Evolutionary conservation across 1,284 basidiomycete species (phyloP), one percentile per base, ranked within the genome.

Genomic region (Papiliotrema nemorosa): DNA sequence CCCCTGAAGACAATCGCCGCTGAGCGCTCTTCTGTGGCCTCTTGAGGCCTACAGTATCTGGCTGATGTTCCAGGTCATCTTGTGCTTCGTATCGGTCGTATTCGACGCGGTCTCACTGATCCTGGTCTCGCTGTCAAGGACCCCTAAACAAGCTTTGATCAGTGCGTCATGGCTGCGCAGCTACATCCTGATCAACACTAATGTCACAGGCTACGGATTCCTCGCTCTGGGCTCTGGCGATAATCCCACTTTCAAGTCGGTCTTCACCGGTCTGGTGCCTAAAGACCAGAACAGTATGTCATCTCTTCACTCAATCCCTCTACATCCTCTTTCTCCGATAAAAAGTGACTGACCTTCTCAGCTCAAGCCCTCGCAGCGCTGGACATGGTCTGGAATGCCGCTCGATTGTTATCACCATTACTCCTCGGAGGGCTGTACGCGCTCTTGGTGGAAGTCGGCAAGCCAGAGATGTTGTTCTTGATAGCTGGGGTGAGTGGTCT

Each of bases 241-340:
- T 43, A 61, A 65, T 42, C 64, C 66, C 5, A 63, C 63, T 3
- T 64, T 56, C 61, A 64, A 62, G 38, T 63, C 65, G 2, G 64
- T 64, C 3, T 64, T 64, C 41, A 57, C 58, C 21, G 56, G 59
- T n/a, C 46, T 56, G n/a, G 64, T 63, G 1, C 61, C 64, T 3
- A 39, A 50, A 14, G 59, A 64, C 16, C 57, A 60, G 43, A 60
- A 59, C 14, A 66, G 63, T 61, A 36, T 50, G 62, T 55, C 3
- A 6, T 12, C 16, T 5, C 40, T 42, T 12, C 18, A 20, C n/a
- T n/a, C n/a, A 12, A 12, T 38, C 24, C 39, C 5, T 25, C 12
- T 34, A 42, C 2, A 25, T 16, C 10, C 18, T 20, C 7, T 14
- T 38, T 36, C 9, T n/a, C n/a, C n/a, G n/a, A n/a, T 16, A 10